Evolutionary conservation across 2,329 filamentous ascomycete genomes (phyloP).

Genomic region (Fusarium humuli): DNA sequence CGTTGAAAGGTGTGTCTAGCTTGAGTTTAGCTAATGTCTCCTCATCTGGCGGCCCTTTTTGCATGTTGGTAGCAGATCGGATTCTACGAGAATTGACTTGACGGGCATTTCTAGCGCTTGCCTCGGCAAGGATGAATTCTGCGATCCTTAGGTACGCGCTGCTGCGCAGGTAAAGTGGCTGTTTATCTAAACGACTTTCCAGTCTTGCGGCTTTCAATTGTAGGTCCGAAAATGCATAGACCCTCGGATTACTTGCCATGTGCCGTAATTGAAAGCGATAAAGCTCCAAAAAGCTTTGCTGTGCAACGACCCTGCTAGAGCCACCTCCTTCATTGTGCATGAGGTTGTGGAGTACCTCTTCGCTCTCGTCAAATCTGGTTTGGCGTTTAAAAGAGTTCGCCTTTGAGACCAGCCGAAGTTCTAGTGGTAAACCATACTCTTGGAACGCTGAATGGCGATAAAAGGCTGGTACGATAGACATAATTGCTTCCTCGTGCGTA

Average conservation of each 20-base stretch:
- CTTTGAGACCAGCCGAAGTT: not conserved
- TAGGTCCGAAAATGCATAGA: not conserved
- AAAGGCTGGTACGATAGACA: not conserved
- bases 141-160: not conserved
- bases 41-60: not conserved
- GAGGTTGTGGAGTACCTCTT: not conserved
- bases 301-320: accelerated
- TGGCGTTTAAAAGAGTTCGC: not conserved
- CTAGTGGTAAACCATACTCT: not conserved
- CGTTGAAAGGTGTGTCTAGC: not conserved
- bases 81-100: not conserved
- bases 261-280: not conserved
- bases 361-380: not conserved
- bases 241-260: not conserved
- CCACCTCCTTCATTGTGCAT: not conserved
- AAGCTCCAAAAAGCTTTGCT: not conserved
- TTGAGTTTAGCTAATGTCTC: not conserved
- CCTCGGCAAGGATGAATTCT: not conserved
- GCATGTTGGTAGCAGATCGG: accelerated
- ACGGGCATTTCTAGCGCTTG: not conserved
- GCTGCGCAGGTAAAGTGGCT: not conserved
- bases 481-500: not conserved
- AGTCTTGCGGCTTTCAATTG: not conserved
- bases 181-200: not conserved
- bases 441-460: not conserved